Percentiles rank a stretch among this genome's conserved stretches.
phyloP scores from a whole-genome alignment of 2,329 filamentous ascomycete species.

The Ophiostoma pallidulum region DNA sequence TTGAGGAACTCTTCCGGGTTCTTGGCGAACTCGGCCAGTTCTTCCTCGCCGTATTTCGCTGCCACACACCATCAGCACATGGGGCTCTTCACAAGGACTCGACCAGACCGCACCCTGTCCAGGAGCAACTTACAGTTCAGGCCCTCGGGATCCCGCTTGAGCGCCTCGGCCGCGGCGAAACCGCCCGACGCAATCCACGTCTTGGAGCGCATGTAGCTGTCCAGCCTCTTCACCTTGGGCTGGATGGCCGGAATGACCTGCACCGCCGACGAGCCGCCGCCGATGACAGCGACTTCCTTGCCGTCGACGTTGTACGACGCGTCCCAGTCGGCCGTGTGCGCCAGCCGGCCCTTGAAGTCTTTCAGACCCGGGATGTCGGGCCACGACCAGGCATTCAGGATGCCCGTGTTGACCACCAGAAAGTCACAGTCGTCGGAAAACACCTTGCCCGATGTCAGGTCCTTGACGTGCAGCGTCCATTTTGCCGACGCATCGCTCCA shows the following conservation, averaged over 20 bases:
- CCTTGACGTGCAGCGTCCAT: constrained; percentile 2
- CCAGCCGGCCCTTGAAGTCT: constrained; percentile 12
- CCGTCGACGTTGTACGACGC: constrained; percentile 17
- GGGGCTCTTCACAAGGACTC: too few relatives aligned
- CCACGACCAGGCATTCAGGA: constrained; percentile 40
- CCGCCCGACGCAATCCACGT: constrained; percentile 11
- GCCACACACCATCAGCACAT: too few relatives aligned
- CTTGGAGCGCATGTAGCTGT: constrained; percentile 1
- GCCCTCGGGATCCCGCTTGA: too few relatives aligned
- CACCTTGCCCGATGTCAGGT: background rate
- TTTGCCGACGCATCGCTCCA: background rate
- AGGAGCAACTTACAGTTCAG: too few relatives aligned
- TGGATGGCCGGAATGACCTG: constrained; percentile 10
- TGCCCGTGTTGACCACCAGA: constrained; percentile 24
- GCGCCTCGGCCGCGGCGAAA: too few relatives aligned
- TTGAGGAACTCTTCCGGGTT: too few relatives aligned
- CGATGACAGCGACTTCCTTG: constrained; percentile 9
- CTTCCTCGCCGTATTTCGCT: too few relatives aligned
- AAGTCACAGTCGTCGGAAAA: constrained; percentile 30
- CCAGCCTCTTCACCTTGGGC: background rate
- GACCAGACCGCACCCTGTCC: too few relatives aligned
- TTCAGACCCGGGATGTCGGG: constrained; percentile 18
- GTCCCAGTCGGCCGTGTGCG: constrained; percentile 14
- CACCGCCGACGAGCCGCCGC: background rate
- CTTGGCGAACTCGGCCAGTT: too few relatives aligned